Base-by-base conservation (phyloP, 768 basidiomycete species). In the Mycena galopus region DNA sequence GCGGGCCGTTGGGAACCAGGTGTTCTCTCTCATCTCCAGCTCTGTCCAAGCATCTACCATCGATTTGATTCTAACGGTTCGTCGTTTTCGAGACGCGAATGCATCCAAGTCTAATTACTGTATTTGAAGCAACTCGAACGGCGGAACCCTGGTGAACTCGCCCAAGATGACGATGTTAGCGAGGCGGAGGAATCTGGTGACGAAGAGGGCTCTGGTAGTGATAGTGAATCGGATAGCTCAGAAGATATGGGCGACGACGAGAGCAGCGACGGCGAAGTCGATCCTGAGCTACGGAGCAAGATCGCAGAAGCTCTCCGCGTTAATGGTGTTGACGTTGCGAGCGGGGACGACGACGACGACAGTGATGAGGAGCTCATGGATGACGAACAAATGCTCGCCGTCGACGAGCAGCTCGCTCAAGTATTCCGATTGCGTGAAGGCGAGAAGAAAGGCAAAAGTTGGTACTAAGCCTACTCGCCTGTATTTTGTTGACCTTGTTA, bases 361-460 rank as follows among this genome's bases (percentile, higher is more conserved):
- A 81, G 88, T 47, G 90, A 90, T 17, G 91, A 92, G 72, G 93
- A 94, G 58, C 83, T 92, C 32, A 93, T 97, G 92, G 94, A 98
- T 79, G 97, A 99, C 78, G 97, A 99, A 29, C 95, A 98, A 83
- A 99, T 99, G 97, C 92, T 99, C 87, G 94, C 93, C 37, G 90
- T 99, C 30, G 97, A 99, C 78, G 94, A 94, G 59, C 93, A 97
- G 78, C 90, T 99, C 9, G 95, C 94, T 5, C 90, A 92, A 62
- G 92, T 96, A 33, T 97, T 99, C 88, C 88, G 89, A 69, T 86
- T 91, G 33, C 89, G 91, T 71, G 84, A 88, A 27, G 85, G 86
- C 67, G 91, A 88, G 65, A 89, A 87, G 79, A 91, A 90, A 42
- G 88, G 86, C 64, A 94, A 93, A 86, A 90, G 95, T 94, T 64